These are phyloP conservation scores for Thelephora terrestris DNA, from an alignment of 1,284 basidiomycete genomes.

Conservation along the genomic window DNA sequence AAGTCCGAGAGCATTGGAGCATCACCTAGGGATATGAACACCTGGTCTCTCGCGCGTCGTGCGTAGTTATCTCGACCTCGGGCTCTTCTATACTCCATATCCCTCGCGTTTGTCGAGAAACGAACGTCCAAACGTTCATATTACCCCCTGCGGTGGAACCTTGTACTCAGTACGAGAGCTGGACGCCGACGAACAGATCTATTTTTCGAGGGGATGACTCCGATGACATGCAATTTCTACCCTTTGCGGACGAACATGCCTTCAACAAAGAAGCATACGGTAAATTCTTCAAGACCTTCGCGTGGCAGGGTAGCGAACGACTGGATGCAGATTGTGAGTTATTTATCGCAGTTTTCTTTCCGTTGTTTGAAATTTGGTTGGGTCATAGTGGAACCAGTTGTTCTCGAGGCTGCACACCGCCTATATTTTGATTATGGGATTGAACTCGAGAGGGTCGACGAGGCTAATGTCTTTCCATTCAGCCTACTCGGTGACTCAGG, in stretches of 20 bases:
- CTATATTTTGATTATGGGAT: constrained; percentile 27
- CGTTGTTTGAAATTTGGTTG: constrained; percentile 2
- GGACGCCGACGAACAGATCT: constrained; percentile 34
- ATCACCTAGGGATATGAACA: neutral
- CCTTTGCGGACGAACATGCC: constrained; percentile 40
- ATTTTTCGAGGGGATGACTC: constrained; percentile 47
- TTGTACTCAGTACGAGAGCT: constrained; percentile 38
- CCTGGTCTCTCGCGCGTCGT: neutral
- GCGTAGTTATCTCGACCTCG: too few relatives aligned
- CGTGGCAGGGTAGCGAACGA: constrained; percentile 30
- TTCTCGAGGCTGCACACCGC: constrained; percentile 32
- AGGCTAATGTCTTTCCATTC: constrained; percentile 30
- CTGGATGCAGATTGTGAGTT: constrained; percentile 41
- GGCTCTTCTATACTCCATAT: neutral
- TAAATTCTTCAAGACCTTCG: constrained; percentile 31
- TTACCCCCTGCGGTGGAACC: neutral
- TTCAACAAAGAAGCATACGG: constrained; percentile 33
- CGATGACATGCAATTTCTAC: constrained; percentile 44
- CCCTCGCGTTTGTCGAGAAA: neutral
- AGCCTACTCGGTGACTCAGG: constrained; percentile 20
- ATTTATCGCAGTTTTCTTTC: constrained; percentile 2
- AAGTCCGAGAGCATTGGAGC: neutral
- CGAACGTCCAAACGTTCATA: neutral
- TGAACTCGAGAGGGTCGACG: constrained; percentile 31
- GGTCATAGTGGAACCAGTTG: constrained; percentile 34